phyloP scores from a whole-genome alignment of 371 early-diverging fungal species.

The Mortierella sp. region DNA sequence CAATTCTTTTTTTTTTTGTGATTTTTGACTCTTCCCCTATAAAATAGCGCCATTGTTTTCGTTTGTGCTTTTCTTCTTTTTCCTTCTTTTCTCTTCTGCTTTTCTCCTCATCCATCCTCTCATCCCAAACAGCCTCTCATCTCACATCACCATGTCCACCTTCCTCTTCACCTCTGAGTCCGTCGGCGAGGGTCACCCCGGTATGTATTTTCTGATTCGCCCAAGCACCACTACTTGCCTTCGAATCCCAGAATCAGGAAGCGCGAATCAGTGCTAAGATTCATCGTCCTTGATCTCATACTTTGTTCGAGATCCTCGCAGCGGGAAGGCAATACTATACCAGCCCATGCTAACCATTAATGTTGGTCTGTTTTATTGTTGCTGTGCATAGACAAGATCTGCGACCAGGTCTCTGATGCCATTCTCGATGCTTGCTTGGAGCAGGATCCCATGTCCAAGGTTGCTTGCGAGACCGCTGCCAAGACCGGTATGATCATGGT shows the following conservation, averaged over 20 bases:
- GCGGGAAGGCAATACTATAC: neutral
- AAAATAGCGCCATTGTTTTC: slow-evolving; percentile 10
- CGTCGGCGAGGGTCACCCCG: slow-evolving; percentile 99
- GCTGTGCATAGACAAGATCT: slow-evolving; percentile 93
- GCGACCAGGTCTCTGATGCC: slow-evolving; percentile 99
- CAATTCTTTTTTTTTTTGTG: neutral
- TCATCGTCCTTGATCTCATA: neutral
- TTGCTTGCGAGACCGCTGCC: slow-evolving; percentile 99
- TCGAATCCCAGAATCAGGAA: too few relatives aligned
- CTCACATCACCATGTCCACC: slow-evolving; percentile 65
- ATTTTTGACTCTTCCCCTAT: slow-evolving; percentile 7
- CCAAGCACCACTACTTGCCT: neutral
- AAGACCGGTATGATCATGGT: slow-evolving; percentile 99
- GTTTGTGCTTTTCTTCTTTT: slow-evolving; percentile 5
- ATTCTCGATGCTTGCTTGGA: slow-evolving; percentile 98
- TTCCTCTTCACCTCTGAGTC: slow-evolving; percentile 99
- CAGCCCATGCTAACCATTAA: neutral
- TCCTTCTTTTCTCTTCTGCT: slow-evolving; percentile 5
- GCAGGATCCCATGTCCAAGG: slow-evolving; percentile 97
- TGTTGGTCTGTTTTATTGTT: neutral
- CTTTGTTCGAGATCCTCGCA: neutral
- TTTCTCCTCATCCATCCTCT: slow-evolving; percentile 12
- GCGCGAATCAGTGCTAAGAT: neutral
- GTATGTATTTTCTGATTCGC: slow-evolving; percentile 57
- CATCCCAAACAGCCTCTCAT: slow-evolving; percentile 16